These are phyloP conservation scores for Endoconidiophora polonica DNA, from an alignment of 2,329 filamentous ascomycete species.

Conservation along the genomic window DNA sequence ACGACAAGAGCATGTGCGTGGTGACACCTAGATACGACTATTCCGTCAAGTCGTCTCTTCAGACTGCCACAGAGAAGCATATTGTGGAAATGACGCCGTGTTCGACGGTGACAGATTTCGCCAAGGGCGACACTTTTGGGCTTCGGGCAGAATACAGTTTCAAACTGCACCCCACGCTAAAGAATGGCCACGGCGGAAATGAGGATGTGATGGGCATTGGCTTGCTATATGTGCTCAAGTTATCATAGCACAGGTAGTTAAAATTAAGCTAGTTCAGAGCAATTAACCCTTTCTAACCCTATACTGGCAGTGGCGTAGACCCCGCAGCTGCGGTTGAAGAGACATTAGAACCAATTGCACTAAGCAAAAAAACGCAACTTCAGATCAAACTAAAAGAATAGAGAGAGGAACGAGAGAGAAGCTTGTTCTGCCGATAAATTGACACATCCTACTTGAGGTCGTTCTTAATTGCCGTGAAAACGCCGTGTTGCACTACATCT, in stretches of 20 bases:
- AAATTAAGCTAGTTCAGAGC: background rate
- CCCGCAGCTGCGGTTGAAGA: background rate
- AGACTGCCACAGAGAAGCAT: too few relatives aligned
- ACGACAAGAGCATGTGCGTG: slow-evolving; percentile 5
- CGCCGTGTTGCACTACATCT: too few relatives aligned
- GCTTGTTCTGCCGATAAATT: too few relatives aligned
- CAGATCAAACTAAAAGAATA: too few relatives aligned
- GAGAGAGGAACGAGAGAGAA: too few relatives aligned
- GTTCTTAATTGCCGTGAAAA: too few relatives aligned
- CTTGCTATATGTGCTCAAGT: background rate
- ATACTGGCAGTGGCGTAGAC: background rate
- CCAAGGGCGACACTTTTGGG: too few relatives aligned
- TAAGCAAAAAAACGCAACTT: background rate
- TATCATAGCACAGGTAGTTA: background rate
- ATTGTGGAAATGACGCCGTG: too few relatives aligned
- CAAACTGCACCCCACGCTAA: background rate
- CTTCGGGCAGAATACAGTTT: background rate
- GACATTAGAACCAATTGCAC: slow-evolving; percentile 1
- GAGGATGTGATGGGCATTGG: slow-evolving; percentile 11
- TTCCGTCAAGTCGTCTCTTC: too few relatives aligned
- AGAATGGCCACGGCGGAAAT: slow-evolving; percentile 6
- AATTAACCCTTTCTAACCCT: background rate
- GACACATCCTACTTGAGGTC: too few relatives aligned
- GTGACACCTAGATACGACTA: too few relatives aligned
- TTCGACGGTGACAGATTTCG: too few relatives aligned